Evolutionary conservation across 73 alveolate genomes (phyloP).

Genomic region (Tetrahymena borealis): DNA sequence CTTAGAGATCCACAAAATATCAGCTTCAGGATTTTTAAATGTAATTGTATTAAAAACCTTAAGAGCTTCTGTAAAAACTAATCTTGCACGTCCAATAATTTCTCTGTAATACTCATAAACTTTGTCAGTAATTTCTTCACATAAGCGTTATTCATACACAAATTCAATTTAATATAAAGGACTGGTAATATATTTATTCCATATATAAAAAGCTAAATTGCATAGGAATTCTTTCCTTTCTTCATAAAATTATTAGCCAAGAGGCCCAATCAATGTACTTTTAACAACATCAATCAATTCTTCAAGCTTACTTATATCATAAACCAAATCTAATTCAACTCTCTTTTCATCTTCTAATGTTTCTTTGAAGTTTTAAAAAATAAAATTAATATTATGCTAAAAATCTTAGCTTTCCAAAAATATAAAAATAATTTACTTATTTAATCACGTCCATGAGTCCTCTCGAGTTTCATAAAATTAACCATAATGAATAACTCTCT

Average conservation of each 20-base stretch:
- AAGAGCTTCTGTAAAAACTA: conserved; percentile 47
- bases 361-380: neutral
- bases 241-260: conserved; percentile 51
- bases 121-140: conserved; percentile 43
- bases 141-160: conserved; percentile 42
- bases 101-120: conserved; percentile 45
- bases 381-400: conserved; percentile 21
- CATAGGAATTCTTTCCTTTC: conserved; percentile 55
- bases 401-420: no score
- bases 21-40: conserved; percentile 45
- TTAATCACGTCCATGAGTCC: conserved; percentile 32
- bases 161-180: conserved; percentile 43
- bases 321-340: conserved; percentile 29
- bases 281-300: conserved; percentile 50
- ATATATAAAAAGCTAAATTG: conserved; percentile 38
- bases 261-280: conserved; percentile 62
- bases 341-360: conserved; percentile 28
- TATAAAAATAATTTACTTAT: conserved; percentile 27
- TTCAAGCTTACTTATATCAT: conserved; percentile 46
- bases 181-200: conserved; percentile 50
- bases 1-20: conserved; percentile 50
- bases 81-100: conserved; percentile 19
- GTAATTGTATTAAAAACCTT: conserved; percentile 47
- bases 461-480: conserved; percentile 79
- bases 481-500: conserved; percentile 82